Evolutionary conservation across 2,329 filamentous ascomycete species (phyloP), one percentile per base, ranked within the genome.

Genomic region (Xylariaceae sp.): DNA sequence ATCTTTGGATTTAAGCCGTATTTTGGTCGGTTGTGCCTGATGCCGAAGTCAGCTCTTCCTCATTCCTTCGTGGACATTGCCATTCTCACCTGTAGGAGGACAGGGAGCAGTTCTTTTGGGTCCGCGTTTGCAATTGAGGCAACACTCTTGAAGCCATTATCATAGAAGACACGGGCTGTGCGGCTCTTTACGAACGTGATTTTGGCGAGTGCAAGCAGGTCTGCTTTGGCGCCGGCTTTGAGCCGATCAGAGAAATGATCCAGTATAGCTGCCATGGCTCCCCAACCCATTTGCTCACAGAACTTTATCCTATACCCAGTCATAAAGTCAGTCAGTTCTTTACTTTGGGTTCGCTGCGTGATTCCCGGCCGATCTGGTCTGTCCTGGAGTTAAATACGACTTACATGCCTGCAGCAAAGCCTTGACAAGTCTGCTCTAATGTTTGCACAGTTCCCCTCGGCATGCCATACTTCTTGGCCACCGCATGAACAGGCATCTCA

Each of bases 141-240:
- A 28, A 90, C 73, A 19, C 80, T 86, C 61, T 82, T 85, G 63
- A 87, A 87, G 1, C 88, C 88, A 65, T 87, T 90, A 51, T 91
- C 88, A 76, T 87, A 88, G 55, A 92, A 87, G 6, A 90, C 75
- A 13, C 81, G 71, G 16, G 88, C 88, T 13, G 88, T 91, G 49
- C 86, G 82, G 63, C 87, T 89, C 68, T 92, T 91, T 60, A 92
- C 80, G 63, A 86, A 90, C 0, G 86, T 83, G 39, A 91, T 83
- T 66, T 86, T 83, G 2, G 87, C 81, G 63, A 91, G 75, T 3
- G 84, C 84, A 10, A 92, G 71, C 14, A 91, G 74, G 62, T 91
- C 88, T 0, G 84, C 79, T 53, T 81, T 81, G 1, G 88, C 88
- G 1, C 88, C 88, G 11, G 87, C 87, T 66, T 84, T 83, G 6